These are phyloP conservation scores for Cutaneotrichosporon mucoides DNA, from an alignment of 1,284 basidiomycete genomes.

Conservation along the genomic window DNA sequence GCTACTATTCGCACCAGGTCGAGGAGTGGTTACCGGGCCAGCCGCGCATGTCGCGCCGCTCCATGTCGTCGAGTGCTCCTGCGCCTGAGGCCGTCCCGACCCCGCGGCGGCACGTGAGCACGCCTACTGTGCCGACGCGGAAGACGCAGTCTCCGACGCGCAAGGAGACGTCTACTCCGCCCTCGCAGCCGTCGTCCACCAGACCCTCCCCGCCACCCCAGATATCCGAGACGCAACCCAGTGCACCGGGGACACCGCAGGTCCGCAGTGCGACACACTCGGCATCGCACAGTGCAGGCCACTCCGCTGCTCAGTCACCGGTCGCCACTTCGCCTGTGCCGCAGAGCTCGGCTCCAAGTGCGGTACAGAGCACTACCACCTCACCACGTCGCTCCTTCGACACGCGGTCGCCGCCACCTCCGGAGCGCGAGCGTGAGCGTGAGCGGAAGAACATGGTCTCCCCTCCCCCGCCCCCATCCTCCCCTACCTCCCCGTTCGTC, in stretches of 20 bases:
- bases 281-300: too few species aligned
- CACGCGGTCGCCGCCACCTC: background rate
- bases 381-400: background rate
- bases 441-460: background rate
- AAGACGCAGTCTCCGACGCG: background rate
- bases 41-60: slow-evolving; percentile 1
- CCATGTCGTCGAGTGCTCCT: slow-evolving; percentile 2
- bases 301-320: too few species aligned
- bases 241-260: background rate
- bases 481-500: background rate
- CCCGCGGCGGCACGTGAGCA: background rate
- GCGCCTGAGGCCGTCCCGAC: background rate
- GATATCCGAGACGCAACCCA: background rate
- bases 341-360: background rate
- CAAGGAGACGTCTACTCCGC: too few species aligned
- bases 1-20: slow-evolving; percentile 88
- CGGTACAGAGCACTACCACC: background rate
- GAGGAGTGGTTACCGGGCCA: slow-evolving; percentile 72
- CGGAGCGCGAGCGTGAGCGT: background rate
- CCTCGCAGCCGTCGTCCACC: too few species aligned
- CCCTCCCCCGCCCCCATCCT: slow-evolving; percentile 1
- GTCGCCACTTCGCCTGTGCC: too few species aligned
- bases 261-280: background rate
- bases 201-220: background rate
- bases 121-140: background rate